Conservation (phyloP, 2,329 filamentous ascomycete species). For the Thielaviopsis euricoi region DNA sequence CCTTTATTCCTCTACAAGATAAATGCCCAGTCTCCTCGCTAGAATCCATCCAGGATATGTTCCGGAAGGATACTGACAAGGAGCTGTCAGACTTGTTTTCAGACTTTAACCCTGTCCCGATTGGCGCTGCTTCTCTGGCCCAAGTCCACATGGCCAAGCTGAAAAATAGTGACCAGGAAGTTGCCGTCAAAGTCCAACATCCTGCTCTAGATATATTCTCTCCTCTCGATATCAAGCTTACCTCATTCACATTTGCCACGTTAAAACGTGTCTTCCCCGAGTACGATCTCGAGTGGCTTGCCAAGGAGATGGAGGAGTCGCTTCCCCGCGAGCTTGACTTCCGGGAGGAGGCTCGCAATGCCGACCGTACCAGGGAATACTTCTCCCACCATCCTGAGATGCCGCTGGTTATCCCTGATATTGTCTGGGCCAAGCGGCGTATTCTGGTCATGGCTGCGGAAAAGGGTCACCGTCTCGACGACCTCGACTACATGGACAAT, state of each 20-base stretch:
- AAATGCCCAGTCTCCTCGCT: constrained; percentile 85
- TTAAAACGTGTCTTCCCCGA: constrained; percentile 91
- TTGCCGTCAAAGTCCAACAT: constrained; percentile 95
- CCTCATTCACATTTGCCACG: constrained; percentile 73
- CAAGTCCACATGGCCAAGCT: constrained; percentile 84
- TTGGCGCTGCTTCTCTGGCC: constrained; percentile 83
- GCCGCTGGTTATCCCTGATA: constrained; percentile 78
- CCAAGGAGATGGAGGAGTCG: constrained; percentile 79
- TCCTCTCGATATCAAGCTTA: constrained; percentile 71
- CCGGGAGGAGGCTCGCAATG: constrained; percentile 68
- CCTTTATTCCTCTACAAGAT: constrained; percentile 91
- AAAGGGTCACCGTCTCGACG: constrained; percentile 71
- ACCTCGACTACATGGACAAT: constrained; percentile 69
- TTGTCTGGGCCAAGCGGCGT: constrained; percentile 74
- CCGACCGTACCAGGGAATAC: constrained; percentile 60
- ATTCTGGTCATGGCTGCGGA: constrained; percentile 95
- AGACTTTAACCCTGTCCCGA: constrained; percentile 62
- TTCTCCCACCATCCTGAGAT: constrained; percentile 57
- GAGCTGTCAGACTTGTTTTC: constrained; percentile 71
- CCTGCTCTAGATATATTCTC: constrained; percentile 81
- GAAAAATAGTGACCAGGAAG: constrained; percentile 64
- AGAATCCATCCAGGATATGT: constrained; percentile 76
- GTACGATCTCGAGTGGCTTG: constrained; percentile 93
- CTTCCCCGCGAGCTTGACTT: constrained; percentile 89
- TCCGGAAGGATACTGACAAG: constrained; percentile 63